These are phyloP conservation scores for Lasiosphaeria miniovina DNA, from an alignment of 495 filamentous ascomycete genomes.

Conservation along the genomic window DNA sequence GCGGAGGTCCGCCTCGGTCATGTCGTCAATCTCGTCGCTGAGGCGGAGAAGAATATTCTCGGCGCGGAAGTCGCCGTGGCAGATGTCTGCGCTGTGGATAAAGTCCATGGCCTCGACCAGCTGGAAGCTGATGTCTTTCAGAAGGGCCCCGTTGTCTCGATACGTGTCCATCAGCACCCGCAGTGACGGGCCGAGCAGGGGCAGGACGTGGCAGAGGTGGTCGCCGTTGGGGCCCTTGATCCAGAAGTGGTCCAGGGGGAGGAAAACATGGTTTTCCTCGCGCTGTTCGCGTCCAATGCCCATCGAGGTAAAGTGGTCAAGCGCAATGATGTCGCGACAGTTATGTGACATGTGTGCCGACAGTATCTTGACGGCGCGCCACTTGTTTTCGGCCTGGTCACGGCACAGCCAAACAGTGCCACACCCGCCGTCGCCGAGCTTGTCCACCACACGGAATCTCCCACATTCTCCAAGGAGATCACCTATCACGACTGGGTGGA, in stretches of 20 bases:
- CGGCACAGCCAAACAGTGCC: constrained; percentile 47
- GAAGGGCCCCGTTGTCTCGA: constrained; percentile 6
- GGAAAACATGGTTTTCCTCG: constrained; percentile 12
- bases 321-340: neutral
- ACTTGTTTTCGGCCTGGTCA: neutral
- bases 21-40: constrained; percentile 2
- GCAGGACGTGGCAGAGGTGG: constrained; percentile 37
- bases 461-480: constrained; percentile 14
- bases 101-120: constrained; percentile 19
- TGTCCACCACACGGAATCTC: constrained; percentile 43
- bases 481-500: no score
- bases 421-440: constrained; percentile 47
- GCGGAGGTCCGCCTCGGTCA: no score
- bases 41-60: constrained; percentile 26
- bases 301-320: neutral
- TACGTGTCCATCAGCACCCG: neutral
- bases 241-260: constrained; percentile 33
- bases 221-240: constrained; percentile 38
- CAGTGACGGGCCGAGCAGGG: constrained; percentile 18
- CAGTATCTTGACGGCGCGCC: neutral
- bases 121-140: constrained; percentile 28
- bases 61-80: constrained; percentile 30
- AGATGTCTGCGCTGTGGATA: constrained; percentile 19
- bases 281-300: neutral
- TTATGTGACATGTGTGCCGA: neutral